Evolutionary conservation across 2,329 filamentous ascomycete species (phyloP).

Genomic region (Ophiostoma australiae): DNA sequence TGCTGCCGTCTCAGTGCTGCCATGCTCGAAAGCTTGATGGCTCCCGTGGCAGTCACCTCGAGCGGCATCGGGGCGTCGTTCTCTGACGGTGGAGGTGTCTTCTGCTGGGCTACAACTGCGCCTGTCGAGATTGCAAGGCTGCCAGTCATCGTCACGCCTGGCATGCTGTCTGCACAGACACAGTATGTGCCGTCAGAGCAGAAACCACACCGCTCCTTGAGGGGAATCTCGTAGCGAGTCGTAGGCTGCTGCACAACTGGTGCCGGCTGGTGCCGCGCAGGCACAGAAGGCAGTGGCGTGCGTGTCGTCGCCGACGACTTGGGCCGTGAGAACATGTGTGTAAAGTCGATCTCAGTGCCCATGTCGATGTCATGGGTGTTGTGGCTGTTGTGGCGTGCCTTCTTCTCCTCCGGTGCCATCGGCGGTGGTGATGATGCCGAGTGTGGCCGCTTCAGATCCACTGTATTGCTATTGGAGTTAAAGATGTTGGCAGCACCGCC

Average conservation of each 20-base stretch:
- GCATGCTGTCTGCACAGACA: slow-evolving; percentile 62
- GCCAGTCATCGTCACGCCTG: slow-evolving; percentile 34
- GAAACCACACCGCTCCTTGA: slow-evolving; percentile 72
- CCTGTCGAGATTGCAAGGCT: slow-evolving; percentile 34
- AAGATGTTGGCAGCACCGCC: slow-evolving; percentile 24
- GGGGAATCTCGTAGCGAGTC: slow-evolving; percentile 37
- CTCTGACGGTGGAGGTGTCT: slow-evolving; percentile 58
- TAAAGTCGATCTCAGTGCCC: slow-evolving; percentile 68
- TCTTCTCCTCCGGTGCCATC: slow-evolving; percentile 48
- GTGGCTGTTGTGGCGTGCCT: slow-evolving; percentile 41
- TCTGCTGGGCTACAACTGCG: slow-evolving; percentile 41
- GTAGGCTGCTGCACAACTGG: slow-evolving; percentile 18
- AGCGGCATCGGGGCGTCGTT: slow-evolving; percentile 54
- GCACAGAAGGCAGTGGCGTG: slow-evolving; percentile 28
- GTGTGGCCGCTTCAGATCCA: slow-evolving; percentile 46
- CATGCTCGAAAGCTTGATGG: slow-evolving; percentile 54
- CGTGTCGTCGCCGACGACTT: slow-evolving; percentile 30
- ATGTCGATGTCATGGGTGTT: slow-evolving; percentile 31
- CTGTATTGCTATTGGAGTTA: slow-evolving; percentile 21
- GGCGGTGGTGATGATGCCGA: slow-evolving; percentile 38
- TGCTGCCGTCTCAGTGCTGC: slow-evolving; percentile 34
- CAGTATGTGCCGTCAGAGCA: slow-evolving; percentile 78
- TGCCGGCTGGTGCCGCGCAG: slow-evolving; percentile 25
- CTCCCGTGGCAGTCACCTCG: slow-evolving; percentile 56
- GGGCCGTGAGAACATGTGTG: slow-evolving; percentile 55